Percentiles rank a stretch among this genome's conserved stretches.
Evolutionary conservation across 495 filamentous ascomycete genomes (phyloP).

Genomic region (Penicillium ochrochloron): DNA sequence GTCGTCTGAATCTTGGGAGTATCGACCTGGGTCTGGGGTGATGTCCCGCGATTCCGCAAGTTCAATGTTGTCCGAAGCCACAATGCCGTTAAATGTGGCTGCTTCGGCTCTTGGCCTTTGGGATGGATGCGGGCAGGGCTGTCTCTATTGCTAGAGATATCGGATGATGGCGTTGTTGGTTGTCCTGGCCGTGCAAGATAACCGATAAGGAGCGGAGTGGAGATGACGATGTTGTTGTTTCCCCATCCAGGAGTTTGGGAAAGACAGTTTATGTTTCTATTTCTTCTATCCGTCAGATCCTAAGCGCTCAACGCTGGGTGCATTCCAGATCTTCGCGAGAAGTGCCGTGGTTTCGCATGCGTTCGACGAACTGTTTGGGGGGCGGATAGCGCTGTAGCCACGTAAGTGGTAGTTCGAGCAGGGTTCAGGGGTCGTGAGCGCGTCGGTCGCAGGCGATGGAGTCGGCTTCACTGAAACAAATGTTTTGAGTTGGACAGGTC

Average conservation of each 20-base stretch:
- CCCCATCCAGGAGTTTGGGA: constrained; percentile 22
- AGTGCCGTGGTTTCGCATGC: constrained; percentile 18
- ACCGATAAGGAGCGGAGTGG: constrained; percentile 24
- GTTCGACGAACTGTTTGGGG: constrained; percentile 3
- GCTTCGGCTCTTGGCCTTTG: constrained; percentile 1
- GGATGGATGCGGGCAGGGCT: neutral
- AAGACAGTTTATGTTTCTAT: neutral
- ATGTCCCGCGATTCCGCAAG: constrained; percentile 26
- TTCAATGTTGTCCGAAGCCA: constrained; percentile 36
- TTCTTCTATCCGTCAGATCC: neutral
- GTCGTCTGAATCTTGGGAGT: constrained; percentile 45
- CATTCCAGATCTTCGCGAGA: neutral
- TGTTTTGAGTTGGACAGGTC: constrained; percentile 7
- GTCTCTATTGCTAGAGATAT: constrained; percentile 5
- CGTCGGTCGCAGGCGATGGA: neutral
- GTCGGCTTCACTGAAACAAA: neutral
- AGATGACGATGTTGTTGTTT: constrained; percentile 7
- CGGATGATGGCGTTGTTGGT: constrained; percentile 4
- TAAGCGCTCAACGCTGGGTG: neutral
- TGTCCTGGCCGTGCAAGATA: constrained; percentile 21
- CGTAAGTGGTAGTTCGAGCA: constrained; percentile 16
- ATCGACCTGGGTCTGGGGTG: constrained; percentile 28
- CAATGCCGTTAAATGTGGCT: constrained; percentile 25
- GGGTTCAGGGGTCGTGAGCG: constrained; percentile 15
- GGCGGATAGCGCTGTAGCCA: constrained; percentile 22